These are phyloP conservation scores for Blastomyces gilchristii DNA, from an alignment of 2,329 filamentous ascomycete species.

Conservation along the genomic window DNA sequence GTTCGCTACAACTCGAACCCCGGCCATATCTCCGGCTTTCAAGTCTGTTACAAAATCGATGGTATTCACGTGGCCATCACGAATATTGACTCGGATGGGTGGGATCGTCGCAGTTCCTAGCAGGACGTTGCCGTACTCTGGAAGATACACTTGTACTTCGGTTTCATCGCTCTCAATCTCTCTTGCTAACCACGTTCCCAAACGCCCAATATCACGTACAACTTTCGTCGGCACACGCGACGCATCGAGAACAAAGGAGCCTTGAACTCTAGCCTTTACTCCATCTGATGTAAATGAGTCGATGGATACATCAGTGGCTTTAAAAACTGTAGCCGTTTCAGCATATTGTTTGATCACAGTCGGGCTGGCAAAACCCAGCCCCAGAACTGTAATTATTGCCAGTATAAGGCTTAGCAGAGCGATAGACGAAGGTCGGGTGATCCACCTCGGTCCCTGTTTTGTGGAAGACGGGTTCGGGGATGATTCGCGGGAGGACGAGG, in stretches of 20 bases:
- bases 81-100: constrained; percentile 61
- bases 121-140: constrained; percentile 67
- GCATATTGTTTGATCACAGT: constrained; percentile 76
- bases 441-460: constrained; percentile 20
- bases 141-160: constrained; percentile 65
- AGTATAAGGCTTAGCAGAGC: constrained; percentile 58
- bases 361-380: constrained; percentile 71
- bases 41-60: constrained; percentile 73
- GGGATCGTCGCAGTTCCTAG: constrained; percentile 70
- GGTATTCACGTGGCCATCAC: constrained; percentile 64
- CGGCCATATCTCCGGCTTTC: constrained; percentile 62
- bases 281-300: constrained; percentile 73
- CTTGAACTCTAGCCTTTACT: constrained; percentile 68
- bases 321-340: constrained; percentile 68
- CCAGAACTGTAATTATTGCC: constrained; percentile 57
- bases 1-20: constrained; percentile 68
- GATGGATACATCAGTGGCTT: constrained; percentile 74
- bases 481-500: constrained; percentile 19
- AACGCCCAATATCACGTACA: constrained; percentile 63
- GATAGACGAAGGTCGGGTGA: constrained; percentile 67
- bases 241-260: constrained; percentile 70
- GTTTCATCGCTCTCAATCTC: constrained; percentile 65
- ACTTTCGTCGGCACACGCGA: constrained; percentile 60
- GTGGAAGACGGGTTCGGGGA: constrained; percentile 14
- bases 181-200: constrained; percentile 69